Percentiles rank a stretch among this genome's conserved stretches.
Conservation (phyloP, 1,139 yeast species). For the Pneumocystis sp. region DNA sequence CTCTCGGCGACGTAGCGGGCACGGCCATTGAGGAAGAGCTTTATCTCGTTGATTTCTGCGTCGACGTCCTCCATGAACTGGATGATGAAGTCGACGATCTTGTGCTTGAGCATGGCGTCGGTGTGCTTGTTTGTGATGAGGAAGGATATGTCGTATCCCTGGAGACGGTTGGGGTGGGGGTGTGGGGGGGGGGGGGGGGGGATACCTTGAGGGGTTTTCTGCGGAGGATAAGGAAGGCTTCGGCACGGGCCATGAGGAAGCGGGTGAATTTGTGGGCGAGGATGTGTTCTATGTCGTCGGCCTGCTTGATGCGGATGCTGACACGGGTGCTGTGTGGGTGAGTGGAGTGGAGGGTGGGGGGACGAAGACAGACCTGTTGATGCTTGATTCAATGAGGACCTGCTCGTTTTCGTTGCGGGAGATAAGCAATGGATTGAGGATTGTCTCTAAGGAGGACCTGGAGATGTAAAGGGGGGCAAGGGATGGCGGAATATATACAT, state of each 20-base stretch:
- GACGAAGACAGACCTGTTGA: too few species aligned
- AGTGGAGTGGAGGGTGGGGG: too few species aligned
- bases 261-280: slow-evolving; percentile 87
- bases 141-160: slow-evolving; percentile 84
- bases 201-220: slow-evolving; percentile 57
- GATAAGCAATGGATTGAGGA: slow-evolving; percentile 77
- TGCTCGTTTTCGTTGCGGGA: slow-evolving; percentile 89
- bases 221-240: slow-evolving; percentile 78
- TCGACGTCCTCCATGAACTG: slow-evolving; percentile 99
- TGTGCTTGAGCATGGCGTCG: slow-evolving; percentile 88
- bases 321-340: slow-evolving; percentile 34
- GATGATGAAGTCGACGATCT: slow-evolving; percentile 86
- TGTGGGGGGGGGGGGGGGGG: not conserved
- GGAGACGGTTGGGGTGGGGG: not conserved
- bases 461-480: not conserved
- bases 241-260: slow-evolving; percentile 90
- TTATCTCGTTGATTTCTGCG: slow-evolving; percentile 97
- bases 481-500: slow-evolving; percentile 18
- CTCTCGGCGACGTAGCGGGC: slow-evolving; percentile 92
- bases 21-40: slow-evolving; percentile 86
- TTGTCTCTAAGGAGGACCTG: slow-evolving; percentile 60
- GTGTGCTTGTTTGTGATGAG: slow-evolving; percentile 88
- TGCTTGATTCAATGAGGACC: slow-evolving; percentile 84
- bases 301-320: slow-evolving; percentile 84
- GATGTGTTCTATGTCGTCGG: slow-evolving; percentile 91